These are phyloP conservation scores for Grosmannia huntii DNA, from an alignment of 2,329 filamentous ascomycete genomes.

Conservation along the genomic window DNA sequence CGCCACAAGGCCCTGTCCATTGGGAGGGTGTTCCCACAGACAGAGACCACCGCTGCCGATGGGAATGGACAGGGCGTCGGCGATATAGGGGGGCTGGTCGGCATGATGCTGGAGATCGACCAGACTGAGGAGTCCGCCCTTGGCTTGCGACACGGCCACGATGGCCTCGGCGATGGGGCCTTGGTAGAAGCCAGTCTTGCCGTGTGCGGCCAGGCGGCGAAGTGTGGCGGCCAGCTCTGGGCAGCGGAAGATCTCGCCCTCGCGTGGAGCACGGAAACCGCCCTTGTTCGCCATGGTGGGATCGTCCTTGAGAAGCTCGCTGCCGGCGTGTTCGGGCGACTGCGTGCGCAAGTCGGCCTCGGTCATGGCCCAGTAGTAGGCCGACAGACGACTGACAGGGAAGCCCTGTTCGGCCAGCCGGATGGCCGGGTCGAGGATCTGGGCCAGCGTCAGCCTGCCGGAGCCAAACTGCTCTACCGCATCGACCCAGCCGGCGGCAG, in stretches of 20 bases:
- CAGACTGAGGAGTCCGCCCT: slow-evolving; percentile 63
- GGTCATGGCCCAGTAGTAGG: slow-evolving; percentile 14
- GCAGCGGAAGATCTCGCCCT: slow-evolving; percentile 80
- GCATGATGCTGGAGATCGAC: slow-evolving; percentile 70
- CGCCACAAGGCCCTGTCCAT: slow-evolving; percentile 88
- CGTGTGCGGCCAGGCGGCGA: slow-evolving; percentile 58
- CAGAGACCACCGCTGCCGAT: slow-evolving; percentile 60
- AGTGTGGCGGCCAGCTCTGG: slow-evolving; percentile 70
- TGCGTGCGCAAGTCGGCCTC: slow-evolving; percentile 17
- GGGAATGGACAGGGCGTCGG: slow-evolving; percentile 59
- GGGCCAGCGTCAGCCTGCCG: slow-evolving; percentile 59
- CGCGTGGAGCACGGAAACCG: slow-evolving; percentile 57
- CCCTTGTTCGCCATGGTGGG: slow-evolving; percentile 40
- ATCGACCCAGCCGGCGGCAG: slow-evolving; percentile 65
- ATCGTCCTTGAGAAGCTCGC: slow-evolving; percentile 76
- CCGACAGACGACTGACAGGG: slow-evolving; percentile 62
- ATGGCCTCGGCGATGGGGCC: slow-evolving; percentile 70
- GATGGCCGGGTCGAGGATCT: slow-evolving; percentile 71
- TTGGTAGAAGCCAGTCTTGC: slow-evolving; percentile 80
- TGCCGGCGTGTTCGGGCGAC: slow-evolving; percentile 60
- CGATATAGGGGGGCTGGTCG: slow-evolving; percentile 14
- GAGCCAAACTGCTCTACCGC: slow-evolving; percentile 76
- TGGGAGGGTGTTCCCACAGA: slow-evolving; percentile 92
- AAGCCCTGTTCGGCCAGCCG: slow-evolving; percentile 75
- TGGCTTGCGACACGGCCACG: slow-evolving; percentile 58